phyloP scores from a whole-genome alignment of 208 protist genomes.

The Novymonas esmeraldas region DNA sequence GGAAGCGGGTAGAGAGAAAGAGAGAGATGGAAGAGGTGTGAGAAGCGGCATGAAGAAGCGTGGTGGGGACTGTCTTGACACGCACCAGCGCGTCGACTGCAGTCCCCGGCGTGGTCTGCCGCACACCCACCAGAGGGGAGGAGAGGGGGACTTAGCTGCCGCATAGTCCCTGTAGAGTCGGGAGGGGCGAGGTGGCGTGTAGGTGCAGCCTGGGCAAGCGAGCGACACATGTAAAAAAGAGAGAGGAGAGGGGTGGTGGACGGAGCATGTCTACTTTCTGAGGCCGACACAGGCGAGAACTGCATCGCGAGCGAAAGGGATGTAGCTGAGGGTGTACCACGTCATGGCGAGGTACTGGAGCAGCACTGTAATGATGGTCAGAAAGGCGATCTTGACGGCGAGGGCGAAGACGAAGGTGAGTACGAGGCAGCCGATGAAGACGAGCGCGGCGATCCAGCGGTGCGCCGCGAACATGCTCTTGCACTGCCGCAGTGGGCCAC shows the following conservation, averaged over 20 bases:
- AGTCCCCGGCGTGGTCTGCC: neutral
- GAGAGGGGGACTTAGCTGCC: neutral
- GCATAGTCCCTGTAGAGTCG: neutral
- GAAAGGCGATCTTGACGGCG: conserved; percentile 35
- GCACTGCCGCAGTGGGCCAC: conserved; percentile 58
- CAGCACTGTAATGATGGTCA: conserved; percentile 59
- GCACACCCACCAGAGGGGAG: neutral
- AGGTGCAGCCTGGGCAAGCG: too few species aligned
- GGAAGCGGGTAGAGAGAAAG: too few species aligned
- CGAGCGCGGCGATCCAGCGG: conserved; percentile 50
- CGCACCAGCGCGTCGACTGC: neutral
- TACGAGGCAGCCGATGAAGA: conserved; percentile 56
- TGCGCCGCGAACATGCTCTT: conserved; percentile 71
- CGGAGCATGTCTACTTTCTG: neutral
- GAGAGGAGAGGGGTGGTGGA: neutral
- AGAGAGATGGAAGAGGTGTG: too few species aligned
- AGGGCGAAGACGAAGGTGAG: conserved; percentile 65
- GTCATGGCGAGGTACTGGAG: conserved; percentile 75
- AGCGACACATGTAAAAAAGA: neutral
- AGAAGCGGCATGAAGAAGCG: too few species aligned
- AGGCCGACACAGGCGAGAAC: conserved; percentile 27
- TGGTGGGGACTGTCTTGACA: too few species aligned
- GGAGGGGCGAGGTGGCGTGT: too few species aligned
- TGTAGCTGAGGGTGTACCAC: conserved; percentile 78
- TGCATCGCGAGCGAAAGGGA: conserved; percentile 65